Evolutionary conservation across 2,329 filamentous ascomycete genomes (phyloP).

Genomic region (Xylaria sp.): DNA sequence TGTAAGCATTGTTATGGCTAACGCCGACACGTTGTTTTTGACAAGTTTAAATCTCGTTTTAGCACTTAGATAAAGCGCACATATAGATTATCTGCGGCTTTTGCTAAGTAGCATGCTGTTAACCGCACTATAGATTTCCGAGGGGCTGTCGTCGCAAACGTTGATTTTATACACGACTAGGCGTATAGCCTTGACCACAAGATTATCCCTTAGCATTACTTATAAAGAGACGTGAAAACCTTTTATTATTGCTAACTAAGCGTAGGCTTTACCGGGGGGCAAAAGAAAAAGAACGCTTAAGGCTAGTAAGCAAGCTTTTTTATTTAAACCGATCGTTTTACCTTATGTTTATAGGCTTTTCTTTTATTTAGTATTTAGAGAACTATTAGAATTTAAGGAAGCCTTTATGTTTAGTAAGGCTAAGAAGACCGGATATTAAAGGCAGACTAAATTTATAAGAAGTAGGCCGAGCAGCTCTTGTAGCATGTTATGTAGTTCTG

Average conservation of each 20-base stretch:
- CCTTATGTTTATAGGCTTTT: conserved; percentile 75
- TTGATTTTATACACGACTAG: conserved; percentile 77
- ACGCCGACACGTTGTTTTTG: no score
- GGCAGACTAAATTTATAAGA: conserved; percentile 26
- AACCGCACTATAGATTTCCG: no score
- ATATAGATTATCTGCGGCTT: no score
- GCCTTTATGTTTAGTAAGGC: no score
- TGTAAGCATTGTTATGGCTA: no score
- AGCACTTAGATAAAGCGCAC: no score
- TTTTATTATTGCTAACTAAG: conserved; percentile 52
- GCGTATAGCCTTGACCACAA: conserved; percentile 56
- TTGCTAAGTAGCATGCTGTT: no score
- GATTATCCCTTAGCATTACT: conserved; percentile 51
- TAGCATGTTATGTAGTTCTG: conserved; percentile 4
- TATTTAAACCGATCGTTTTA: conserved; percentile 71
- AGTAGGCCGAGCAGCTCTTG: conserved; percentile 8
- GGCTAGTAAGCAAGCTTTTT: conserved; percentile 4
- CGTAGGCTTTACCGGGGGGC: conserved; percentile 16
- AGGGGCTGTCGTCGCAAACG: no score
- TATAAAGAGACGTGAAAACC: conserved; percentile 66
- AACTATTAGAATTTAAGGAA: conserved; percentile 57
- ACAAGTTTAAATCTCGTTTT: no score
- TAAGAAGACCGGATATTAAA: conserved; percentile 48
- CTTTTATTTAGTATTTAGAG: conserved; percentile 68
- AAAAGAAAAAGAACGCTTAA: background rate